Evolutionary conservation across 306 rosid genomes (phyloP).

Genomic region (Quercus agrifolia): DNA sequence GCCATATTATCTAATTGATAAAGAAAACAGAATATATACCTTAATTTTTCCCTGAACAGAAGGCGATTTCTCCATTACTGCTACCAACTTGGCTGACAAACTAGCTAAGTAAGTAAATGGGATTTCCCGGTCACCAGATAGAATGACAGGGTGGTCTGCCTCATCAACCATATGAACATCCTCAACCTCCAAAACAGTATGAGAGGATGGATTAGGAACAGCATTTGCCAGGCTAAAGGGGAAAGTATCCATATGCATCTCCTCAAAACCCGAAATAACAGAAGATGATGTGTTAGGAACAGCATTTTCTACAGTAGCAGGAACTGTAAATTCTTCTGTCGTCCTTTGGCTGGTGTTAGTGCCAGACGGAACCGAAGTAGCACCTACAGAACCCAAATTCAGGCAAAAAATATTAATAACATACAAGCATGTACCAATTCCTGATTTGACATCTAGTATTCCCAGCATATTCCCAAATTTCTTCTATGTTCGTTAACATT

Average conservation of each 20-base stretch:
- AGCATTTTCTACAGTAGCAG: conserved; percentile 33
- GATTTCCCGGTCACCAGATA: conserved; percentile 48
- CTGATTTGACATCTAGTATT: neutral
- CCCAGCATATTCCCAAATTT: neutral
- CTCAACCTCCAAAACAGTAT: conserved; percentile 24
- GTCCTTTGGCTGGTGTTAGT: conserved; percentile 24
- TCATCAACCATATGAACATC: conserved; percentile 41
- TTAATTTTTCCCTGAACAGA: conserved; percentile 69
- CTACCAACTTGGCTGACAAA: conserved; percentile 79
- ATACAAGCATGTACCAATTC: neutral
- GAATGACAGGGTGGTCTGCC: conserved; percentile 38
- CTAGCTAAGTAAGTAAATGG: conserved; percentile 84
- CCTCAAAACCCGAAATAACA: conserved; percentile 24
- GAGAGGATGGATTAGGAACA: conserved; percentile 30
- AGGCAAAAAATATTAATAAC: conserved; percentile 1
- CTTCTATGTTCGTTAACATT: neutral
- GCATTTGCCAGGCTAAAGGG: conserved; percentile 22
- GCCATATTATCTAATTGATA: conserved; percentile 13
- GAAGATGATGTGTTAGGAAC: conserved; percentile 35
- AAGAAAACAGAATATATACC: conserved; percentile 41
- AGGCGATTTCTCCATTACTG: conserved; percentile 44
- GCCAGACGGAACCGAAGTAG: conserved; percentile 28
- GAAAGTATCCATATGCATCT: conserved; percentile 26
- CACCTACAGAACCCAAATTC: conserved; percentile 36
- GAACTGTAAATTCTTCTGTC: conserved; percentile 28